Base-by-base conservation (phyloP, 805 yeast species). In the Wickerhamomyces sydowiorum region DNA sequence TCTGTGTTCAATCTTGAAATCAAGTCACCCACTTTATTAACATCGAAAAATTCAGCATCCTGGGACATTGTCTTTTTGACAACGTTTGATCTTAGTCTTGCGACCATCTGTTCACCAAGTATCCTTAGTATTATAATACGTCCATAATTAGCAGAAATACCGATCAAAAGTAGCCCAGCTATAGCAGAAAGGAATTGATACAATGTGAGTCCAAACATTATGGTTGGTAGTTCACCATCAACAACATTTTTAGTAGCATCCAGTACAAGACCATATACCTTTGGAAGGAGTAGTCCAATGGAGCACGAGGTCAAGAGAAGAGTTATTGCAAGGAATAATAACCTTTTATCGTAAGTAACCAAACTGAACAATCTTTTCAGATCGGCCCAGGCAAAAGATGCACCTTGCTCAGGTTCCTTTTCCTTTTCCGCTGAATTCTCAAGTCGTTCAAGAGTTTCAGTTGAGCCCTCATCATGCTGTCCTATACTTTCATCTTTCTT, bases 21-120 rank as follows among this genome's bases (percentile, higher is more conserved):
- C 56, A 91, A 71, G 59, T 91, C 99, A 31, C 99, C 99, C 9
- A 89, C 89, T 57, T 91, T 84, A 48, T 95, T 88, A n/a, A 81
- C 78, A 58, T 91, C 99, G 64, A 89, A 90, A 58, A 93, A 91
- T 57, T 85, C 90, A 15, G 96, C 83, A 60, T 91, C 97, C 57
- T 91, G 96, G 36, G 80, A 78, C 49, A 93, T 72, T 15, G 93
- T 79, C 47, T 80, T 84, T 56, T 78, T 78, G 59, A 89, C 83
- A 31, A 90, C 78, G 41, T 82, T 72, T 13, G 93, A 71, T 52
- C 99, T 75, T 43, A 93, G 65, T 45, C 91, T 73, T 15, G 96
- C 90, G 43, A 88, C 96, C 29, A 90, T 71, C 47, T 86, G 73
- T 62, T 91, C 99, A 46, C 97, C 96, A 10, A 86, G 79, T 13